Conservation (phyloP, 1,284 basidiomycete genomes). For the Rhodotorula sp. region DNA sequence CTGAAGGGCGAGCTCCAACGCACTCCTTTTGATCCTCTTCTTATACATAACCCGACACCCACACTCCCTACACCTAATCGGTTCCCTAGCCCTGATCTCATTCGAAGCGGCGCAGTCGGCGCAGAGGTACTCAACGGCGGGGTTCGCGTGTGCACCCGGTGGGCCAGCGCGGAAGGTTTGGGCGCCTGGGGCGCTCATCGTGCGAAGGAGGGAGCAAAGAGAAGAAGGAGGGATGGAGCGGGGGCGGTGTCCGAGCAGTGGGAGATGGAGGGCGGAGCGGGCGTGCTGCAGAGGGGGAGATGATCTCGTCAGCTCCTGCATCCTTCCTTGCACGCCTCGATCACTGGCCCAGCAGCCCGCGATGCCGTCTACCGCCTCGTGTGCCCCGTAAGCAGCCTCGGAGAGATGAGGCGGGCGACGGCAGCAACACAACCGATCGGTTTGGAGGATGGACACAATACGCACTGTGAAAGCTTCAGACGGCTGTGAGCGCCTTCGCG, state of each 20-base stretch:
- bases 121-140: conserved; percentile 76
- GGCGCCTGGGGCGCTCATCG: conserved; percentile 13
- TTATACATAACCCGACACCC: conserved; percentile 99
- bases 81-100: conserved; percentile 87
- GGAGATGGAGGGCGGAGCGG: neutral
- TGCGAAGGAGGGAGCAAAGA: neutral
- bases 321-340: too few relatives aligned
- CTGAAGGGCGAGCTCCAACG: conserved; percentile 52
- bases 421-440: too few relatives aligned
- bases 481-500: too few relatives aligned
- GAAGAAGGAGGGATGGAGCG: too few relatives aligned
- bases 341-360: too few relatives aligned
- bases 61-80: conserved; percentile 94
- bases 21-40: conserved; percentile 91
- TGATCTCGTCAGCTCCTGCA: too few relatives aligned
- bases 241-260: neutral
- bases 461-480: too few relatives aligned
- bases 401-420: too few relatives aligned
- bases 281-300: too few relatives aligned
- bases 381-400: too few relatives aligned
- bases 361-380: too few relatives aligned
- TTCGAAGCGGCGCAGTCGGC: conserved; percentile 95
- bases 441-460: too few relatives aligned
- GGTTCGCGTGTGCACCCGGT: neutral
- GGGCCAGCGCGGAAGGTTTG: conserved; percentile 1